Evolutionary conservation across 1,139 yeast genomes (phyloP), one percentile per base, ranked within the genome.

Genomic region (Spathaspora sp.): DNA sequence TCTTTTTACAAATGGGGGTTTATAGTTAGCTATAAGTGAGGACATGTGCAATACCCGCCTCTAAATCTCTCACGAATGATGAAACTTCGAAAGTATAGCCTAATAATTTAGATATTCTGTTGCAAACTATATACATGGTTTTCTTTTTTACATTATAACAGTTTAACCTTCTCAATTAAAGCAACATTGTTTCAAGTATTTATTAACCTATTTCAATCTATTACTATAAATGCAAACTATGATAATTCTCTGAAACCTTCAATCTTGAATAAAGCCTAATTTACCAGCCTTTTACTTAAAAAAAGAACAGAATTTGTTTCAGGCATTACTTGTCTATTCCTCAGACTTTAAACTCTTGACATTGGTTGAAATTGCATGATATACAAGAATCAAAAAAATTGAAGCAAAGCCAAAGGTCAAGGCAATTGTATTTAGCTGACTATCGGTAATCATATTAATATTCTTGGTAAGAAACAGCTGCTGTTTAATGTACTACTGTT

Each of bases 351-450:
- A 49, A 24, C 54, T 51, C 40, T 63, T 63, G 41, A 68, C 56
- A 56, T 79, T 79, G 44, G 76, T 70, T 33, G 78, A 72, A 39
- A 80, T 67, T 23, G 80, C 69, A 56, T 89, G 95, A 65, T 86
- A 90, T 4, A 85, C 71, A 43, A 88, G 68, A 43, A 90, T 86
- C 55, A 90, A 74, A 2, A 82, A 74, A 63, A 89, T 78, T 47
- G 95, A 83, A 10, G 81, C 67, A 48, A 89, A 65, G 6, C 97
- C 97, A 57, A 87, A 84, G n/a, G 82, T 67, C 45, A 88, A 76
- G 45, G 89, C 95, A 45, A 89, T 72, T 42, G 80, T 71, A 63
- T 89, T 83, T 63, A 90, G 78, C 66, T 89, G 93, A 49, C 74
- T 72, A 73, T 89, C 97, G 18, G 87, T 75, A 59, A 90, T 90